Base-by-base conservation (phyloP, 257 asterid species). In the Jasminum sambac region DNA sequence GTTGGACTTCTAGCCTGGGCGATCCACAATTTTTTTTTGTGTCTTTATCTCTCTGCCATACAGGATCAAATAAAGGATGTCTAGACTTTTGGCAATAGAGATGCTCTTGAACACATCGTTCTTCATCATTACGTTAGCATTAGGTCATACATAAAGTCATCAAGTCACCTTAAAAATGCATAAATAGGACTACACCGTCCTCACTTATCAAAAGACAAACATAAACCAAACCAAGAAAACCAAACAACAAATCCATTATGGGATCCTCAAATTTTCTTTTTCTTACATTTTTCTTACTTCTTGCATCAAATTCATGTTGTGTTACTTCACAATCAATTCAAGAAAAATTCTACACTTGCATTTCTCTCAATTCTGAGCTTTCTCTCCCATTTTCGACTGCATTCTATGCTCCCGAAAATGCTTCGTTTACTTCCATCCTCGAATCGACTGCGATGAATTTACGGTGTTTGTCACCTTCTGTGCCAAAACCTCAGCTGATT, bases 371-470 rank as follows among this genome's bases (percentile, higher is more conserved):
- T 60, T 82, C 83, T 61, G 83, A 82, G 43, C 84, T 77, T 67
- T 48, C 80, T 26, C 57, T 79, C 76, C 87, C 87, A 8, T 79
- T 74, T 60, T 68, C 87, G 25, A 52, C 76, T 0, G 86, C 78
- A 2, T 82, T 82, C 48, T 76, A 48, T 7, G 44, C 80, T 9
- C 86, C 87, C 5, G 58, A 67, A 17, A 79, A 74, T 24, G 80
- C 80, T 5, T 76, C 87, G 0, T 82, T 79, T 63, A 37, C 8
- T 73, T 19, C 84, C 24, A 43, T 79, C 24, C 79, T 83, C 52
- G 69, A 66, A 67, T 83, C 87, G 21, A 40, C 84, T 0, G 87
- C 87, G 0, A 80, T 77, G 46, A 83, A 83, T 66, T 84, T 83
- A 24, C 55, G 87, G 48, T 83, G 79, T 68, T 75, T 83, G 11